A percentile compares a stretch with the other conserved stretches of the same genome.
Evolutionary conservation across 1,284 basidiomycete genomes (phyloP).

Genomic region (Leccinum griseonigrum): DNA sequence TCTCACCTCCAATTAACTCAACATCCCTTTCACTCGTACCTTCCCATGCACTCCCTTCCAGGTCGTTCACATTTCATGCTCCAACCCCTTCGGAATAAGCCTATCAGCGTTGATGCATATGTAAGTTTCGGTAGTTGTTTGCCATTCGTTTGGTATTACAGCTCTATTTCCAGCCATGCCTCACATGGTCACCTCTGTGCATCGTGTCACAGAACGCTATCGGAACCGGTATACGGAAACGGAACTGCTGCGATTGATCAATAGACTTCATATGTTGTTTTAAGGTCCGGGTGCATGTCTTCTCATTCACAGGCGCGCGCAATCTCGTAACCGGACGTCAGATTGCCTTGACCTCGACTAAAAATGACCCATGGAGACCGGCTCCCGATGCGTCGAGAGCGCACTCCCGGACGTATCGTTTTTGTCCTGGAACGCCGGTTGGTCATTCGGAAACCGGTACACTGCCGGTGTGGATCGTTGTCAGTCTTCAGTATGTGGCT

Average conservation of each 20-base stretch:
- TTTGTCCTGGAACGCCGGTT: conserved; percentile 4
- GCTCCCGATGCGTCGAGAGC: conserved; percentile 9
- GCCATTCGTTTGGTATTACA: not conserved
- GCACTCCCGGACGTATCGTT: conserved; percentile 1
- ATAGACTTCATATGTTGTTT: not conserved
- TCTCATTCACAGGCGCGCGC: conserved; percentile 1
- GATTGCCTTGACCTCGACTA: not conserved
- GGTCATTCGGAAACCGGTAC: conserved; percentile 11
- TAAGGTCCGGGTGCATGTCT: not conserved
- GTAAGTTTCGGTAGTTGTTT: conserved; percentile 9
- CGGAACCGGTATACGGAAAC: conserved; percentile 6
- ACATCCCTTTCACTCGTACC: not conserved
- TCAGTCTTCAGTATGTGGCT: conserved; percentile 8
- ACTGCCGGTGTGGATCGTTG: conserved; percentile 11
- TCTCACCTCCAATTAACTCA: conserved; percentile 14
- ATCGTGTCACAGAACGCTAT: conserved; percentile 5
- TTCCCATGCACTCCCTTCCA: conserved; percentile 10
- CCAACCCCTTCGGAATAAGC: not conserved
- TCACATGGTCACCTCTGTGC: conserved; percentile 5
- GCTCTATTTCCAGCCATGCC: conserved; percentile 16
- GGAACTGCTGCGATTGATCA: not conserved
- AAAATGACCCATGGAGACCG: conserved; percentile 12
- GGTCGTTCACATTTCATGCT: conserved; percentile 1
- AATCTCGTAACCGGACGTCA: not conserved
- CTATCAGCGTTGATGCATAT: conserved; percentile 15